These are phyloP conservation scores for Nakazawaea wyomingensis DNA, from an alignment of 805 yeast genomes.

Conservation along the genomic window DNA sequence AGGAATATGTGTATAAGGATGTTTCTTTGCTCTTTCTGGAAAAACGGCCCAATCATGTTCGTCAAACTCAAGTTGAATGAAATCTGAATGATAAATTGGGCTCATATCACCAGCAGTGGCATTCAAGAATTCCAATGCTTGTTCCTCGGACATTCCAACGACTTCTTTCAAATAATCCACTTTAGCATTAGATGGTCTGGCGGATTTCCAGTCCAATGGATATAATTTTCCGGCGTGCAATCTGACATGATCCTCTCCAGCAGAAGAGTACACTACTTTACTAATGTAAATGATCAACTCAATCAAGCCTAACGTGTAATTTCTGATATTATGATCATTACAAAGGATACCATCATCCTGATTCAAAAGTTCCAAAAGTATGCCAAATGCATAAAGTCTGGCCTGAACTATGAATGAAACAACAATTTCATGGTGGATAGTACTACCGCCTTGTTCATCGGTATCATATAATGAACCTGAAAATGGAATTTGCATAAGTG, in stretches of 20 bases:
- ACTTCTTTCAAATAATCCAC: constrained; percentile 25
- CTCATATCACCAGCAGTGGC: constrained; percentile 20
- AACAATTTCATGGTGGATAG: constrained; percentile 22
- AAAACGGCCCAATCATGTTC: constrained; percentile 27
- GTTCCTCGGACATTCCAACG: constrained; percentile 27
- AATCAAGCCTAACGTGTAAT: constrained; percentile 33
- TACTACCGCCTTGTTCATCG: constrained; percentile 17
- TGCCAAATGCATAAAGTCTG: constrained; percentile 34
- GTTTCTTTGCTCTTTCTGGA: constrained; percentile 13
- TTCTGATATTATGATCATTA: constrained; percentile 16
- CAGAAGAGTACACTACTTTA: constrained; percentile 33
- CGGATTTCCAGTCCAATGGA: constrained; percentile 33
- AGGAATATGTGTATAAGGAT: constrained; percentile 21
- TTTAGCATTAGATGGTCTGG: constrained; percentile 34
- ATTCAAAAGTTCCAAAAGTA: constrained; percentile 30
- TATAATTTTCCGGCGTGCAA: constrained; percentile 30
- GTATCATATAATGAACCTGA: constrained; percentile 36
- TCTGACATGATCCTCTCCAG: constrained; percentile 30
- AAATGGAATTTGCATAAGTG: constrained; percentile 26
- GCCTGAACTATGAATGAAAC: constrained; percentile 34
- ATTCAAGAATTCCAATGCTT: constrained; percentile 24
- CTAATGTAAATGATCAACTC: constrained; percentile 42
- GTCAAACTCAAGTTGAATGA: constrained; percentile 18
- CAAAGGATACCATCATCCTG: constrained; percentile 19
- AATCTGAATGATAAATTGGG: constrained; percentile 16